These are phyloP conservation scores for Saccharomycopsis phalli DNA, from an alignment of 1,139 yeast species.

Conservation along the genomic window DNA sequence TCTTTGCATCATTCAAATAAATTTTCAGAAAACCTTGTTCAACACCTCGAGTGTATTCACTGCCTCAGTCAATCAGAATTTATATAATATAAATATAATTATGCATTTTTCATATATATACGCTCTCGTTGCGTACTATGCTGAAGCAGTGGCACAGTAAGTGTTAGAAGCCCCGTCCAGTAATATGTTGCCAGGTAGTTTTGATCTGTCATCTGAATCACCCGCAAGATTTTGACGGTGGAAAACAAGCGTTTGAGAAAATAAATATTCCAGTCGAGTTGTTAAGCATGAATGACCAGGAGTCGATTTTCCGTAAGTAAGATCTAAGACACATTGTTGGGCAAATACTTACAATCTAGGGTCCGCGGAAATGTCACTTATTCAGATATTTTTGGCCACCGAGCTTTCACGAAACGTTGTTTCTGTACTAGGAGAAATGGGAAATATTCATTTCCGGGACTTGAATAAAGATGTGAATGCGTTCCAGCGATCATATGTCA, in stretches of 20 bases:
- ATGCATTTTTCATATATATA: no score
- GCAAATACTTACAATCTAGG: conserved; percentile 27
- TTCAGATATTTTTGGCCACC: conserved; percentile 85
- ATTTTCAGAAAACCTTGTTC: no score
- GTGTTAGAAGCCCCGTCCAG: no score
- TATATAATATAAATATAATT: no score
- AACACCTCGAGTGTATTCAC: not conserved
- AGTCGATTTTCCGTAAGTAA: conserved; percentile 19
- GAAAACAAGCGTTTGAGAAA: no score
- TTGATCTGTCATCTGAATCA: no score
- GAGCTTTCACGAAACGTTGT: conserved; percentile 87
- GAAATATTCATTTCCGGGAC: conserved; percentile 84
- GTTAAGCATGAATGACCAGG: conserved; percentile 1
- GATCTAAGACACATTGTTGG: not conserved
- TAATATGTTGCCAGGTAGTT: no score
- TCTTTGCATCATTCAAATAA: no score
- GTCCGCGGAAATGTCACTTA: conserved; percentile 92
- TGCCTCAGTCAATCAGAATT: not conserved
- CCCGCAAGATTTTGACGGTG: no score
- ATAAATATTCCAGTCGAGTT: no score
- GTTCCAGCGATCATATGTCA: conserved; percentile 82
- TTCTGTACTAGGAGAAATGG: conserved; percentile 70
- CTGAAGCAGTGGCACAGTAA: no score
- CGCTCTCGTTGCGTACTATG: no score
- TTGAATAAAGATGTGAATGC: conserved; percentile 68